Evolutionary conservation across 2,329 filamentous ascomycete genomes (phyloP).

Genomic region (Drechslera avenae): DNA sequence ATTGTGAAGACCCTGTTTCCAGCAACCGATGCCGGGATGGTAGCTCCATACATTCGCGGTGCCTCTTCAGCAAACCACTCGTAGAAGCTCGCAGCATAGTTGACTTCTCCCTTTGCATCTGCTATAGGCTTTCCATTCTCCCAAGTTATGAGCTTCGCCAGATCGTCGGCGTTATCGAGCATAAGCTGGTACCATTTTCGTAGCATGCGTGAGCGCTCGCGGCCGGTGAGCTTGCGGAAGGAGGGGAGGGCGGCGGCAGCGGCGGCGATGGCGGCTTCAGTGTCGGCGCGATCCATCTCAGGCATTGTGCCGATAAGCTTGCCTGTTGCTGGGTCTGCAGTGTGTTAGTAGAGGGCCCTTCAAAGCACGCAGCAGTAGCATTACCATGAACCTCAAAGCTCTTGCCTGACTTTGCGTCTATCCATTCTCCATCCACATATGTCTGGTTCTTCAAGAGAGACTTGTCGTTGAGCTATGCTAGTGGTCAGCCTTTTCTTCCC

Average conservation of each 20-base stretch:
- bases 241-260: slow-evolving; percentile 75
- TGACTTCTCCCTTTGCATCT: slow-evolving; percentile 49
- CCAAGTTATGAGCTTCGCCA: slow-evolving; percentile 83
- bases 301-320: slow-evolving; percentile 81
- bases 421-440: slow-evolving; percentile 94
- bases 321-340: slow-evolving; percentile 78
- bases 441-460: slow-evolving; percentile 79
- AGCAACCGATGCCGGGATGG: slow-evolving; percentile 70
- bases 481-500: slow-evolving; percentile 17
- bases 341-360: slow-evolving; percentile 9
- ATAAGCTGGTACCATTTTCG: slow-evolving; percentile 83
- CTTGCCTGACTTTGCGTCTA: slow-evolving; percentile 81
- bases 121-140: slow-evolving; percentile 87
- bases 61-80: slow-evolving; percentile 51
- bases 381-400: slow-evolving; percentile 79
- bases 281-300: slow-evolving; percentile 80
- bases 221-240: slow-evolving; percentile 73
- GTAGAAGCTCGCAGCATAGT: slow-evolving; percentile 49
- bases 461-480: slow-evolving; percentile 53
- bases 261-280: slow-evolving; percentile 80
- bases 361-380: not conserved
- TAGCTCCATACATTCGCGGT: slow-evolving; percentile 62
- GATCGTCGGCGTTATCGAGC: slow-evolving; percentile 76
- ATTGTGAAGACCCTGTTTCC: slow-evolving; percentile 78
- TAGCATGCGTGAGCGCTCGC: slow-evolving; percentile 74